phyloP scores from a whole-genome alignment of 2,329 filamentous ascomycete genomes.

The Alternaria ventricosa region DNA sequence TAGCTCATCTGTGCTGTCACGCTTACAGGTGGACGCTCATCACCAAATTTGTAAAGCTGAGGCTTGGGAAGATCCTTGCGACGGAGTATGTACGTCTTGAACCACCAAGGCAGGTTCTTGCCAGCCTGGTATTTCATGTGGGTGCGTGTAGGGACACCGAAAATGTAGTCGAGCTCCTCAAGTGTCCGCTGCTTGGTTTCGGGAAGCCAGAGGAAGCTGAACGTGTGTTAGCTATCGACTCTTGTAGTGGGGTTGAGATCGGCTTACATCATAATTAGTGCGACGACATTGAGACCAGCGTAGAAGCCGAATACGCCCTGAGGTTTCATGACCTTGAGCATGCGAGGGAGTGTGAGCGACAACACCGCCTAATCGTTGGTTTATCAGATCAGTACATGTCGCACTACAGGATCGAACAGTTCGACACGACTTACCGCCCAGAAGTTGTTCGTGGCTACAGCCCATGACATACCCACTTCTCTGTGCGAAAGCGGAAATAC shows the following conservation, averaged over 20 bases:
- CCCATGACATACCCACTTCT: conserved; percentile 74
- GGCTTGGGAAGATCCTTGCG: conserved; percentile 45
- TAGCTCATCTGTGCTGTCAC: conserved; percentile 29
- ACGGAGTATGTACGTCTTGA: conserved; percentile 53
- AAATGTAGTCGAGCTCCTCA: conserved; percentile 59
- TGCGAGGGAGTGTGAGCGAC: conserved; percentile 68
- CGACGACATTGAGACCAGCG: conserved; percentile 64
- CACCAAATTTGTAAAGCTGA: conserved; percentile 49
- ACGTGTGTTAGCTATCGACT: background rate
- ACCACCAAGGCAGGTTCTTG: conserved; percentile 53
- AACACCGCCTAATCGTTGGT: conserved; percentile 53
- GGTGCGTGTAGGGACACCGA: conserved; percentile 53
- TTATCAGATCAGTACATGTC: background rate
- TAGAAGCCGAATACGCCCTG: conserved; percentile 68
- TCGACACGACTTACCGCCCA: conserved; percentile 45
- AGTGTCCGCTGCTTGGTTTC: conserved; percentile 58
- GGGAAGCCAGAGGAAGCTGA: conserved; percentile 60
- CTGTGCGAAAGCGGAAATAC: conserved; percentile 74
- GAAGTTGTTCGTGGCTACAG: conserved; percentile 70
- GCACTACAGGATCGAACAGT: background rate
- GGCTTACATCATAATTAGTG: conserved; percentile 63
- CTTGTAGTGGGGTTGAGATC: background rate
- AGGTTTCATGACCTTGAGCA: conserved; percentile 59
- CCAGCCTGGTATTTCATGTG: conserved; percentile 47
- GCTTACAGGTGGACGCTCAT: conserved; percentile 19